A percentile compares a stretch with the other conserved stretches of the same genome.
Evolutionary conservation across 768 basidiomycete species (phyloP).

Genomic region (Nevesoporus exiguus): DNA sequence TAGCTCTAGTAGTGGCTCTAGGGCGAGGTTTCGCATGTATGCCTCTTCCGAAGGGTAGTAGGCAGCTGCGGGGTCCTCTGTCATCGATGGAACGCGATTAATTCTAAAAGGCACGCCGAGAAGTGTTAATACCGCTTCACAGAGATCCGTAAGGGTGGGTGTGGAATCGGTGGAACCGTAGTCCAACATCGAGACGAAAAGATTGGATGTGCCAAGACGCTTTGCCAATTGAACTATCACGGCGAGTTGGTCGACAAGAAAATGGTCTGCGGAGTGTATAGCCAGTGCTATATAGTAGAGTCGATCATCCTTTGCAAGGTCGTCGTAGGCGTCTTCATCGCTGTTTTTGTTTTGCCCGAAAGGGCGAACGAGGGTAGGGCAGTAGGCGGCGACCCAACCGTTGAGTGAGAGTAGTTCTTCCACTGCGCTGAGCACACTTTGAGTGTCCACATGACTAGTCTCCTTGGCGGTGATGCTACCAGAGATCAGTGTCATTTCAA

Average conservation of each 20-base stretch:
- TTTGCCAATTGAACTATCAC: constrained; percentile 95
- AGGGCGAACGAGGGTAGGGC: constrained; percentile 90
- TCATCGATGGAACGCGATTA: constrained; percentile 90
- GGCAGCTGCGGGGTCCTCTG: constrained; percentile 76
- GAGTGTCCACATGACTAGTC: constrained; percentile 85
- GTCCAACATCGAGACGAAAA: constrained; percentile 98
- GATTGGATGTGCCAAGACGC: constrained; percentile 80
- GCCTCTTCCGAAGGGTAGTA: constrained; percentile 98
- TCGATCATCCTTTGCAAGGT: constrained; percentile 76
- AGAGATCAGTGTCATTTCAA: neutral
- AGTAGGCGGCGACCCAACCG: constrained; percentile 96
- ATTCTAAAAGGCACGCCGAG: constrained; percentile 94
- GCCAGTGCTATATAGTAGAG: constrained; percentile 94
- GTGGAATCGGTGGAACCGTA: constrained; percentile 95
- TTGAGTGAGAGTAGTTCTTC: constrained; percentile 94
- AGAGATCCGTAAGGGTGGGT: constrained; percentile 88
- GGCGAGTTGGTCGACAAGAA: constrained; percentile 96
- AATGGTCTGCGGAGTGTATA: constrained; percentile 98
- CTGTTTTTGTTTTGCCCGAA: constrained; percentile 90
- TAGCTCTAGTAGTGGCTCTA: constrained; percentile 88
- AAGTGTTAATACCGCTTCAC: constrained; percentile 91
- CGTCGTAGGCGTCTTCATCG: constrained; percentile 71
- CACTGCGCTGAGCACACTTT: constrained; percentile 83
- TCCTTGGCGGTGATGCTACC: constrained; percentile 74
- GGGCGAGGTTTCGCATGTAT: constrained; percentile 84